These are phyloP conservation scores for Xylariales sp. DNA, from an alignment of 2,329 filamentous ascomycete genomes.

Conservation along the genomic window DNA sequence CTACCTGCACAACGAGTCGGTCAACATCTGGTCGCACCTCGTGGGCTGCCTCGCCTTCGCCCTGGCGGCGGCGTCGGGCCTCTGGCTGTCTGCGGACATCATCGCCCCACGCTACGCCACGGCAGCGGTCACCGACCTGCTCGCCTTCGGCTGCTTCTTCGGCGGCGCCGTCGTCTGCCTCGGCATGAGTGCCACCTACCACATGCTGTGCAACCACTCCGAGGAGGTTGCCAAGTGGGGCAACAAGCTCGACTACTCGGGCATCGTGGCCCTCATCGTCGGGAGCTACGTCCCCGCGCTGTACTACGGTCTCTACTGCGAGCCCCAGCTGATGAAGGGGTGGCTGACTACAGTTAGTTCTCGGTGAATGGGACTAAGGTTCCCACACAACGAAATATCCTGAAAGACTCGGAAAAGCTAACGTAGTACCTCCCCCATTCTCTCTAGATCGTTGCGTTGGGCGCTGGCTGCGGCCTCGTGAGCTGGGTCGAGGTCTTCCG, in stretches of 20 bases:
- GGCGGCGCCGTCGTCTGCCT: conserved; percentile 67
- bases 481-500: conserved; percentile 81
- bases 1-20: conserved; percentile 56
- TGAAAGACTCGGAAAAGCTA: too few species aligned
- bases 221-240: conserved; percentile 72
- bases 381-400: too few species aligned
- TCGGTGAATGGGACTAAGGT: too few species aligned
- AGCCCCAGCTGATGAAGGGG: conserved; percentile 58
- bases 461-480: conserved; percentile 69
- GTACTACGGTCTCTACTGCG: conserved; percentile 80
- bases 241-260: conserved; percentile 91
- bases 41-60: conserved; percentile 61
- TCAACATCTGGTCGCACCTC: conserved; percentile 62
- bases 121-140: conserved; percentile 59
- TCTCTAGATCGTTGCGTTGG: conserved; percentile 75
- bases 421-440: too few species aligned
- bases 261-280: conserved; percentile 87
- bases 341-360: too few species aligned
- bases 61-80: conserved; percentile 46
- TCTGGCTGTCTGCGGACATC: too few species aligned
- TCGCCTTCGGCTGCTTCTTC: conserved; percentile 77
- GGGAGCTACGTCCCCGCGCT: conserved; percentile 87
- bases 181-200: conserved; percentile 80
- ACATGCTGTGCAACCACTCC: conserved; percentile 83
- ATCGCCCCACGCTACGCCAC: conserved; percentile 62